These are phyloP conservation scores for Globisporangium alternatum DNA, from an alignment of 352 stramenopile genomes.

Conservation along the genomic window DNA sequence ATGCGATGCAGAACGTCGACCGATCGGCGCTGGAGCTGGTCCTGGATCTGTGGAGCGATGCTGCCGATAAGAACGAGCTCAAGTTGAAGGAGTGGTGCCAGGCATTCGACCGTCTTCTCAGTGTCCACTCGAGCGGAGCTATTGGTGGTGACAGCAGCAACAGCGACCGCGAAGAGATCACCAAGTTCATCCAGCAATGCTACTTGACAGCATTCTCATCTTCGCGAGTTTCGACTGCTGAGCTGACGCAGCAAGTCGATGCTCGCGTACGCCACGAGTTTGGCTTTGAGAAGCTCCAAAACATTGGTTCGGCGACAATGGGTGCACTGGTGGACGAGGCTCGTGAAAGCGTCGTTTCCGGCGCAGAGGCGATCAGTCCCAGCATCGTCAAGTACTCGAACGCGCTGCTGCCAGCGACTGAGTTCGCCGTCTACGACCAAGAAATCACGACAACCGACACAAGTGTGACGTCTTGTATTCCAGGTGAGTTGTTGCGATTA, in stretches of 20 bases:
- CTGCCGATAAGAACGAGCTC: not conserved
- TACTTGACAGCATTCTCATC: not conserved
- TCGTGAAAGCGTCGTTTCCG: conserved; percentile 5
- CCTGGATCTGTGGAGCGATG: conserved; percentile 16
- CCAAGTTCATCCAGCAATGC: conserved; percentile 18
- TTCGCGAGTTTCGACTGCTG: not conserved
- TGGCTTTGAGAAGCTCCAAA: conserved; percentile 10
- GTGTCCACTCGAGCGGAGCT: not conserved
- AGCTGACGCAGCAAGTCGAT: conserved; percentile 10
- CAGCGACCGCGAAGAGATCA: conserved; percentile 7
- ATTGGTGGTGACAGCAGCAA: not conserved
- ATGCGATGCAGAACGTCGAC: not conserved
- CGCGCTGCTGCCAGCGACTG: conserved; percentile 19
- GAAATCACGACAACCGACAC: not conserved
- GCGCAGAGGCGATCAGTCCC: not conserved
- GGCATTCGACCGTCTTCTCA: conserved; percentile 5
- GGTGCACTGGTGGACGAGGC: conserved; percentile 16
- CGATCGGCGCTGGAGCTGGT: conserved; percentile 16
- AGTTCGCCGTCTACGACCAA: not conserved
- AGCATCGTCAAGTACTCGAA: conserved; percentile 40
- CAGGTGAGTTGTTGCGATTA: conserved; percentile 48
- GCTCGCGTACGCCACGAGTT: conserved; percentile 13
- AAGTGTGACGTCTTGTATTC: conserved; percentile 8
- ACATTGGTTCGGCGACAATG: conserved; percentile 5
- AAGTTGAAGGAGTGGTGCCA: conserved; percentile 10